Evolutionary conservation across 2,329 filamentous ascomycete genomes (phyloP), one percentile per base, ranked within the genome.

Genomic region (Colletotrichum liriopes): DNA sequence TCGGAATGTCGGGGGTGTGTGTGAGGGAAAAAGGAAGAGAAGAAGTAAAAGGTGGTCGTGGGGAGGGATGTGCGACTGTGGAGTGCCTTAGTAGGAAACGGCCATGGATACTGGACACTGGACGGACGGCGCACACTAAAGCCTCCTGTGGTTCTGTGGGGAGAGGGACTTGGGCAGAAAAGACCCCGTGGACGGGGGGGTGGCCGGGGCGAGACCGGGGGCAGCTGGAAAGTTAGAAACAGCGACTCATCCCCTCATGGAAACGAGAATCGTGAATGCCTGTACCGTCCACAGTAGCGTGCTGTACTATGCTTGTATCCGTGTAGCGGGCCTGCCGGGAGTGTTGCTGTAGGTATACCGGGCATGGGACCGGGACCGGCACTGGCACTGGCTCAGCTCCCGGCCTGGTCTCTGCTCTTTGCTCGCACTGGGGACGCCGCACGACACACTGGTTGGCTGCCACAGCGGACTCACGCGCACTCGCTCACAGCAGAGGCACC

Each of bases 11-110:
- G 47, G 52, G 62, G 47, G 35, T 41, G 47, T 66, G 67, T 71
- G 61, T 67, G 67, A 71, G 71, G 71, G 67, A 67, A 67, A 73
- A 73, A 67, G 61, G 51, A 37, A 62, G 35, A 62, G 67, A 71
- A 71, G 71, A 67, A 18, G 56, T n/a, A 61, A 56, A 62, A 73
- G 61, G 45, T 55, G 56, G 67, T 54, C 37, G 49, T 66, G 58
- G 54, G 67, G 45, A 35, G 47, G 62, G 23, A 73, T 49, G 67
- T 61, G 61, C 66, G 71, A 72, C 23, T 67, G 71, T 73, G 67
- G 71, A 58, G 71, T 71, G 32, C n/a, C 60, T 58, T 65, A 58
- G 39, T 58, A 60, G 56, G 51, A 61, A 69, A 54, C 54, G 37
- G 29, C 37, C 12, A 32, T 23, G 59, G 26, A 41, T 26, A 47